These are phyloP conservation scores for Pythium vanterpoolii DNA, from an alignment of 352 stramenopile genomes.

Conservation along the genomic window DNA sequence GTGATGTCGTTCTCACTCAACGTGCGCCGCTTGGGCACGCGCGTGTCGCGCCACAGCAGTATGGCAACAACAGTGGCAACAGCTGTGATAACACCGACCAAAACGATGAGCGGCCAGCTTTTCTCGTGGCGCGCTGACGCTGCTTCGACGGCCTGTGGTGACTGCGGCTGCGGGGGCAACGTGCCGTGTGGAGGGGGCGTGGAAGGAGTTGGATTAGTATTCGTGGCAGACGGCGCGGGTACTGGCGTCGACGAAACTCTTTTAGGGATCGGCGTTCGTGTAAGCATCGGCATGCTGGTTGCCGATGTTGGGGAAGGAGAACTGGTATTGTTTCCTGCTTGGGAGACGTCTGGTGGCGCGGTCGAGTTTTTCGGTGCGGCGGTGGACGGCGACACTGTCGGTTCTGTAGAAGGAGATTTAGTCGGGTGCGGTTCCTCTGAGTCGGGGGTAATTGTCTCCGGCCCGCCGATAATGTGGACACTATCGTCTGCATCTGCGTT, in stretches of 20 bases:
- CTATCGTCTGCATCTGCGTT: background rate
- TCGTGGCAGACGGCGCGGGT: background rate
- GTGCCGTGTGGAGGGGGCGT: background rate
- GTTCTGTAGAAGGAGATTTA: background rate
- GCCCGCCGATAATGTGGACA: background rate
- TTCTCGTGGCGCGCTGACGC: background rate
- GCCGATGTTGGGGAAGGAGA: background rate
- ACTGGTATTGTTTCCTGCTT: background rate
- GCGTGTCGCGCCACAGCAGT: conserved; percentile 16
- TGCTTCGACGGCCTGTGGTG: background rate
- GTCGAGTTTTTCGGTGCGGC: background rate
- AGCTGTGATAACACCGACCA: background rate
- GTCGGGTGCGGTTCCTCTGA: background rate
- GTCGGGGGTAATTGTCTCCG: background rate
- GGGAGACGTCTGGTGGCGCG: background rate
- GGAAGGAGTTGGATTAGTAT: background rate
- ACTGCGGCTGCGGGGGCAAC: conserved; percentile 1
- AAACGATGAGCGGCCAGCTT: conserved; percentile 10
- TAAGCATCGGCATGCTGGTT: background rate
- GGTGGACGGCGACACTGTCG: background rate
- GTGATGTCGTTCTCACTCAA: background rate
- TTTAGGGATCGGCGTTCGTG: background rate
- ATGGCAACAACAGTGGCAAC: background rate
- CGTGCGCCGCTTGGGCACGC: background rate
- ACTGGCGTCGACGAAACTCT: background rate